These are phyloP conservation scores for Nematocida minor DNA, from an alignment of 371 early-diverging fungal genomes.

Conservation along the genomic window DNA sequence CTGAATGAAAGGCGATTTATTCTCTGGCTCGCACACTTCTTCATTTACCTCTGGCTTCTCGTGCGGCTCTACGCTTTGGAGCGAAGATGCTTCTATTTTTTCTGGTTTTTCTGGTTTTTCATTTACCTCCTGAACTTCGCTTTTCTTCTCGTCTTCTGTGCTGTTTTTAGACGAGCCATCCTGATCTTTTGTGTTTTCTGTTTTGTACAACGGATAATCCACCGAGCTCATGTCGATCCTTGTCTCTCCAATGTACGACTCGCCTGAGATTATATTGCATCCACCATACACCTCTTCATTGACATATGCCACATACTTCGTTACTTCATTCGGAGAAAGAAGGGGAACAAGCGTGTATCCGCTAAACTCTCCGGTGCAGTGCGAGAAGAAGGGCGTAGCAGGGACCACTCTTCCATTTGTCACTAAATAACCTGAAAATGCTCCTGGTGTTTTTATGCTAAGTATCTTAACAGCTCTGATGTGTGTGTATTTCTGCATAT, in stretches of 20 bases:
- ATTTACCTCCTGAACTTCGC: background rate
- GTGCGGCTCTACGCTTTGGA: background rate
- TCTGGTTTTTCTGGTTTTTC: background rate
- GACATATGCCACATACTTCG: constrained; percentile 14
- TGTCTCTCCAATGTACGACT: constrained; percentile 14
- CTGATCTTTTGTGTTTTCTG: background rate
- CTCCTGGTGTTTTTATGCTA: background rate
- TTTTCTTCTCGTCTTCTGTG: background rate
- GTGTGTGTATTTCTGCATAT: constrained; percentile 30
- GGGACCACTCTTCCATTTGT: constrained; percentile 28
- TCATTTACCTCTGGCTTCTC: background rate
- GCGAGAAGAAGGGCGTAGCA: constrained; percentile 21
- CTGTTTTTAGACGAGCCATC: background rate
- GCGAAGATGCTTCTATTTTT: background rate
- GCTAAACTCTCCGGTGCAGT: background rate
- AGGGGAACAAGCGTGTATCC: constrained; percentile 23
- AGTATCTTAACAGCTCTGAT: constrained; percentile 1
- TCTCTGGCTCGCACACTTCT: background rate
- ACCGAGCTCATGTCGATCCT: background rate
- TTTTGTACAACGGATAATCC: constrained; percentile 11
- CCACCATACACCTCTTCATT: constrained; percentile 42
- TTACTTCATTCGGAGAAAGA: constrained; percentile 4
- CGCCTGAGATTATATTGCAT: constrained; percentile 27
- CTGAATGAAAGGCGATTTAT: constrained; percentile 9
- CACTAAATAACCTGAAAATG: constrained; percentile 35